Conservation (phyloP, 2,329 filamentous ascomycete genomes). For the Ramularia endophylla region DNA sequence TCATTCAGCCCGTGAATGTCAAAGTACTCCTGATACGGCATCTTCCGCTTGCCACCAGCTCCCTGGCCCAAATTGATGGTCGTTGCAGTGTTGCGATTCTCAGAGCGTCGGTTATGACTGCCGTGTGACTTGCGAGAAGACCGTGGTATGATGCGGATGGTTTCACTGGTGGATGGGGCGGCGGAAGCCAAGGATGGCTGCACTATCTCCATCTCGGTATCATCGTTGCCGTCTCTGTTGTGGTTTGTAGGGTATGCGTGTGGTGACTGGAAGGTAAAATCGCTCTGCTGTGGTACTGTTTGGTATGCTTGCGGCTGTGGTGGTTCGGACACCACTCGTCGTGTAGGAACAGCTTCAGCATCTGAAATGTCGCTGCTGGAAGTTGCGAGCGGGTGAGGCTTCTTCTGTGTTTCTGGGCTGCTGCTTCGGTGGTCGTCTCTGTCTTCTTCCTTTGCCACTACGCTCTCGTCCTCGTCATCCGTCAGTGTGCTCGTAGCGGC, state of each 20-base stretch:
- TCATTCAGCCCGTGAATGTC: constrained; percentile 57
- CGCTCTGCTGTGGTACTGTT: constrained; percentile 40
- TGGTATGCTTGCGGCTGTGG: constrained; percentile 11
- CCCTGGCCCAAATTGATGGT: constrained; percentile 52
- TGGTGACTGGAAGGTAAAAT: constrained; percentile 64
- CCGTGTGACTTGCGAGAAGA: constrained; percentile 20
- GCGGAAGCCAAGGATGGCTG: constrained; percentile 41
- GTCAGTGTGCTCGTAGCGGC: constrained; percentile 47
- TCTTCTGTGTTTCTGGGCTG: constrained; percentile 28
- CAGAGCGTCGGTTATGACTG: constrained; percentile 31
- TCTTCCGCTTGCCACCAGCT: constrained; percentile 65
- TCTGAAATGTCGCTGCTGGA: constrained; percentile 20
- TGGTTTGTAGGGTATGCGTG: constrained; percentile 51
- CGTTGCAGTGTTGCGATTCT: constrained; percentile 28
- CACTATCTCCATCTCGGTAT: constrained; percentile 47
- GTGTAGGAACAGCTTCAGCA: constrained; percentile 8
- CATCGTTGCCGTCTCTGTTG: constrained; percentile 51
- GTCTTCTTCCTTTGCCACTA: constrained; percentile 29
- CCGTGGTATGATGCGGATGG: constrained; percentile 24
- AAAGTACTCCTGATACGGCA: constrained; percentile 70
- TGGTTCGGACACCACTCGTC: constrained; percentile 23
- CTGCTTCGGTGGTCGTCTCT: constrained; percentile 50
- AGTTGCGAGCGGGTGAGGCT: constrained; percentile 15
- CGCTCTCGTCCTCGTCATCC: constrained; percentile 58
- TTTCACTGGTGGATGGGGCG: constrained; percentile 26